phyloP scores from a whole-genome alignment of 1,284 basidiomycete species.

The Lignosus rhinocerotis region DNA sequence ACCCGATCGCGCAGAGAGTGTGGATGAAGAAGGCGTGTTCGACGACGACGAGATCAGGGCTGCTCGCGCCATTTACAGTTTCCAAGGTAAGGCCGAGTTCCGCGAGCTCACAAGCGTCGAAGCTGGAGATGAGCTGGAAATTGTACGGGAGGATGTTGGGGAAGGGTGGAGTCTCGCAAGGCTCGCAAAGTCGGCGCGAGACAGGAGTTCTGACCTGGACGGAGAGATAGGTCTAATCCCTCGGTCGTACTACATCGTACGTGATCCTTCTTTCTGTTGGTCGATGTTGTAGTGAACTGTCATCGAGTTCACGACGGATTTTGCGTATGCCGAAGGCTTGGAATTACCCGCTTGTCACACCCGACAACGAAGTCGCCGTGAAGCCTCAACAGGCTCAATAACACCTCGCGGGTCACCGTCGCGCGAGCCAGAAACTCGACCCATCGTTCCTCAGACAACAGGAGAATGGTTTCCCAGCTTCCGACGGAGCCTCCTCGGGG shows the following conservation, averaged over 20 bases:
- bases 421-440: slow-evolving; percentile 35
- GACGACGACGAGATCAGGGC: slow-evolving; percentile 40
- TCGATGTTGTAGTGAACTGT: not conserved
- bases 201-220: slow-evolving; percentile 31
- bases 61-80: slow-evolving; percentile 69
- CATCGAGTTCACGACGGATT: slow-evolving; percentile 61
- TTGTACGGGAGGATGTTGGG: slow-evolving; percentile 65
- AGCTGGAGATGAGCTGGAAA: slow-evolving; percentile 65
- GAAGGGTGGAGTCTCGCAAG: slow-evolving; percentile 77
- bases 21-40: slow-evolving; percentile 37
- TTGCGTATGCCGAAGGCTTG: slow-evolving; percentile 48
- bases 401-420: slow-evolving; percentile 55
- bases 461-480: slow-evolving; percentile 80
- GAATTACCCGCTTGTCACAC: slow-evolving; percentile 34
- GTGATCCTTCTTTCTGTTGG: not conserved
- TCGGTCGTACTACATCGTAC: slow-evolving; percentile 69
- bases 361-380: slow-evolving; percentile 35
- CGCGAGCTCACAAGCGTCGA: slow-evolving; percentile 59
- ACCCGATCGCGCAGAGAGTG: slow-evolving; percentile 38
- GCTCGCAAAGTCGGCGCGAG: slow-evolving; percentile 17
- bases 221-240: slow-evolving; percentile 69
- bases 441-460: slow-evolving; percentile 69
- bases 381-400: slow-evolving; percentile 46
- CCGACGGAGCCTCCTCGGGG: slow-evolving; percentile 68
- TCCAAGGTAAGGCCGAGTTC: slow-evolving; percentile 73